Evolutionary conservation across 192 early-diverging fungal species (phyloP).

Genomic region (Coemansia sp.): DNA sequence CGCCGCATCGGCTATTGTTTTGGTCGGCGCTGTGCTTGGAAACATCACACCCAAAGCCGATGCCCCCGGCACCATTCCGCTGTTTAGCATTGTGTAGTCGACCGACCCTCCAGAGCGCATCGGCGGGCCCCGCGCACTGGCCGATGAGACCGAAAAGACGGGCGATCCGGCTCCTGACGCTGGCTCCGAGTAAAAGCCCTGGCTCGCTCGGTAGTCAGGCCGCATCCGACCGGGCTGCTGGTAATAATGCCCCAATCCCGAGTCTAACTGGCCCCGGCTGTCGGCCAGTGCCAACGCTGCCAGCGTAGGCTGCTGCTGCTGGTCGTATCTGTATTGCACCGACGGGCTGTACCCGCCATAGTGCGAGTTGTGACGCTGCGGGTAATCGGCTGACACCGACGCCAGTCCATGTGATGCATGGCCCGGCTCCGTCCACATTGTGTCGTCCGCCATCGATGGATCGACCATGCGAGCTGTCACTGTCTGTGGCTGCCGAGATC

Average conservation of each 20-base stretch:
- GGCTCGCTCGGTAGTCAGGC: constrained; percentile 12
- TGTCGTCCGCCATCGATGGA: constrained; percentile 12
- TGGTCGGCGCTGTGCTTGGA: constrained; percentile 18
- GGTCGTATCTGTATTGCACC: constrained; percentile 11
- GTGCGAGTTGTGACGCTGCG: constrained; percentile 2
- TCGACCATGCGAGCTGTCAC: constrained; percentile 44
- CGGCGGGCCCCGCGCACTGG: constrained; percentile 9
- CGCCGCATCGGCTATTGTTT: background rate
- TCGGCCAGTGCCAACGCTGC: constrained; percentile 44
- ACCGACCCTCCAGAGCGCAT: constrained; percentile 14
- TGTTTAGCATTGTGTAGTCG: constrained; percentile 15
- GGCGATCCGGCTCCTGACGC: constrained; percentile 40
- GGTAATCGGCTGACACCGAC: constrained; percentile 11
- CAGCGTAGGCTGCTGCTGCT: constrained; percentile 36
- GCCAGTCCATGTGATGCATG: constrained; percentile 2
- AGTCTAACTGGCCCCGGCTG: constrained; percentile 40
- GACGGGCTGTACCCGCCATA: constrained; percentile 10
- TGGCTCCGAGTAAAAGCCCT: constrained; percentile 44
- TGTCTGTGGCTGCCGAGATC: constrained; percentile 17
- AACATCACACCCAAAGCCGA: constrained; percentile 44
- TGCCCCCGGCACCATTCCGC: constrained; percentile 13
- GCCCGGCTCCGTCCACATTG: background rate
- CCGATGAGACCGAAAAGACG: constrained; percentile 8
- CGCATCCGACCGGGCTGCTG: constrained; percentile 29
- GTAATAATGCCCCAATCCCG: constrained; percentile 31